Evolutionary conservation across 2,329 filamentous ascomycete genomes (phyloP).

Genomic region (Sclerotinia spermophila): DNA sequence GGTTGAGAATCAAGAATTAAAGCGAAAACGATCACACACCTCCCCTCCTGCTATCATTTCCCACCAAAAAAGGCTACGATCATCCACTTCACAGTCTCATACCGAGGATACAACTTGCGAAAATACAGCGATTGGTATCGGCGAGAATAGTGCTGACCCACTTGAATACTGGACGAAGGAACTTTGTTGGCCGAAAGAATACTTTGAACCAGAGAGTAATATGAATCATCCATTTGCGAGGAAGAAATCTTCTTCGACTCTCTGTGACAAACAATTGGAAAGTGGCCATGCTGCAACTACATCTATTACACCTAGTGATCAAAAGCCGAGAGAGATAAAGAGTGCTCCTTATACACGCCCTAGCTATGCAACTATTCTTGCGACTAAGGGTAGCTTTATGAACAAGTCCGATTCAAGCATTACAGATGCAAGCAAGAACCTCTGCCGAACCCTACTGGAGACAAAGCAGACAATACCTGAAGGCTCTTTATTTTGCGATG

Average conservation of each 20-base stretch:
- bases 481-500: background rate
- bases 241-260: constrained; percentile 33
- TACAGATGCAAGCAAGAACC: constrained; percentile 34
- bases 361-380: constrained; percentile 39
- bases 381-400: constrained; percentile 43
- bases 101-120: background rate
- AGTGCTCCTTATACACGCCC: constrained; percentile 38
- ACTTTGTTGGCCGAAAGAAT: background rate
- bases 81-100: background rate
- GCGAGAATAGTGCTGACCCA: background rate
- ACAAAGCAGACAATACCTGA: background rate
- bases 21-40: constrained; percentile 5
- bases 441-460: constrained; percentile 23
- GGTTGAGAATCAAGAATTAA: constrained; percentile 15
- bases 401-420: constrained; percentile 35
- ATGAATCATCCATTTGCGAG: constrained; percentile 35
- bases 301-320: constrained; percentile 39
- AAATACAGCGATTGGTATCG: background rate
- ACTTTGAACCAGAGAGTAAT: constrained; percentile 9
- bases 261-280: constrained; percentile 34
- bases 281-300: constrained; percentile 19
- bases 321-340: constrained; percentile 41
- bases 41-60: constrained; percentile 14
- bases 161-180: constrained; percentile 5
- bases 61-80: constrained; percentile 26